These are phyloP conservation scores for Penicillium crystallinum DNA, from an alignment of 495 filamentous ascomycete genomes.

Conservation along the genomic window DNA sequence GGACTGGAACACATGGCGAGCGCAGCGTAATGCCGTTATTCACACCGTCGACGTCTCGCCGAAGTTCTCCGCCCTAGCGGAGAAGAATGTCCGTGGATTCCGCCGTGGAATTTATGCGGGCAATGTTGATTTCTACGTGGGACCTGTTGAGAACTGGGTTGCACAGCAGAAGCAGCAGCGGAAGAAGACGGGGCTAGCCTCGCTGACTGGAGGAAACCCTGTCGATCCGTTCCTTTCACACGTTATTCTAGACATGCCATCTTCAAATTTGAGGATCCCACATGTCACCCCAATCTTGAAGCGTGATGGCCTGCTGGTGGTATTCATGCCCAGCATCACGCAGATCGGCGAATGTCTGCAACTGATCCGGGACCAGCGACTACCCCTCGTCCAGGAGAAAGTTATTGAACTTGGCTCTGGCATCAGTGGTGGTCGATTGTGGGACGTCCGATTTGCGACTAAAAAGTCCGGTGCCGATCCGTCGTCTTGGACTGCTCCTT, in stretches of 20 bases:
- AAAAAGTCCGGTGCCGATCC: constrained; percentile 43
- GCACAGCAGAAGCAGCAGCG: constrained; percentile 40
- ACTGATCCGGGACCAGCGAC: constrained; percentile 40
- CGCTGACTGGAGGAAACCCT: constrained; percentile 4
- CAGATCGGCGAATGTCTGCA: constrained; percentile 62
- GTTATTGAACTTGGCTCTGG: constrained; percentile 60
- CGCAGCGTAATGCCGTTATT: constrained; percentile 57
- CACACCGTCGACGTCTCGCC: constrained; percentile 63
- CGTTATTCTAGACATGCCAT: constrained; percentile 67
- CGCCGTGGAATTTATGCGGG: constrained; percentile 61
- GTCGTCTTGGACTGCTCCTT: constrained; percentile 27
- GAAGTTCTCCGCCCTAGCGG: constrained; percentile 55
- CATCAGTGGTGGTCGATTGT: constrained; percentile 53
- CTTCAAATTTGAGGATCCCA: constrained; percentile 51
- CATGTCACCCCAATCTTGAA: constrained; percentile 53
- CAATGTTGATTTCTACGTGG: constrained; percentile 67
- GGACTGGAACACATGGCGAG: constrained; percentile 43
- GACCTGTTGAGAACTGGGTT: constrained; percentile 59
- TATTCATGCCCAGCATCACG: constrained; percentile 72
- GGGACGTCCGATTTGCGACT: constrained; percentile 58
- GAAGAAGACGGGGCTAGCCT: constrained; percentile 17
- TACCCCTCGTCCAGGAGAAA: constrained; percentile 56
- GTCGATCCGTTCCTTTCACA: constrained; percentile 58
- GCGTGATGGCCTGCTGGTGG: constrained; percentile 55
- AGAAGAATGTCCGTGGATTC: constrained; percentile 57